Evolutionary conservation across 2,329 filamentous ascomycete genomes (phyloP).

Genomic region (Exophiala xenobiotica): DNA sequence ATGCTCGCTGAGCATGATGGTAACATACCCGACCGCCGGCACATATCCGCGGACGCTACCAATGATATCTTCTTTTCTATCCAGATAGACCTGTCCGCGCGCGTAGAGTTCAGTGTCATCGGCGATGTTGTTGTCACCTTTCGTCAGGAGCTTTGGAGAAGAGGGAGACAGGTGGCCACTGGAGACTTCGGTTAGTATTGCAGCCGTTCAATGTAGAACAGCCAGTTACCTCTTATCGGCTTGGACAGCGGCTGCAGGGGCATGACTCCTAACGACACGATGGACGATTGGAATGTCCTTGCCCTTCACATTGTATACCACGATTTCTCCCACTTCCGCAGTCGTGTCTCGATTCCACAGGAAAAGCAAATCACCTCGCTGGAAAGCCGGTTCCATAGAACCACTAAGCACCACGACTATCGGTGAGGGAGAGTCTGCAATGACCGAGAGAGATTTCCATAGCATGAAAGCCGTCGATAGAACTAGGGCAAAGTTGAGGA

Average conservation of each 20-base stretch:
- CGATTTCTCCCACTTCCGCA: conserved; percentile 69
- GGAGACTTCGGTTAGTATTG: conserved; percentile 1
- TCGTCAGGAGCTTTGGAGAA: conserved; percentile 72
- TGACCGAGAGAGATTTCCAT: conserved; percentile 83
- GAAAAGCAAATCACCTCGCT: conserved; percentile 63
- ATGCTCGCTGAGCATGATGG: conserved; percentile 90
- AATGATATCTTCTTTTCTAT: conserved; percentile 79
- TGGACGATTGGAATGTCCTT: conserved; percentile 99
- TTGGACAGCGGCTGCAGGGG: conserved; percentile 35
- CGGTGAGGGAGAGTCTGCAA: conserved; percentile 69
- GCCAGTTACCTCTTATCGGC: conserved; percentile 36
- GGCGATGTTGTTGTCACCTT: conserved; percentile 93
- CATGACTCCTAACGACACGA: conserved; percentile 73
- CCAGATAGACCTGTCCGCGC: conserved; percentile 78
- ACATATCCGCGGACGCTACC: conserved; percentile 90
- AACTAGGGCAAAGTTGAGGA: conserved; percentile 88
- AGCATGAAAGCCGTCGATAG: conserved; percentile 93
- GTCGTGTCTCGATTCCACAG: conserved; percentile 62
- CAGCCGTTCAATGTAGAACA: neutral
- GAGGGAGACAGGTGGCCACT: conserved; percentile 16
- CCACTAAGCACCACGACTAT: conserved; percentile 67
- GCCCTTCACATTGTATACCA: conserved; percentile 80
- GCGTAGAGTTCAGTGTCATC: conserved; percentile 94
- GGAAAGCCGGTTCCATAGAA: conserved; percentile 68
- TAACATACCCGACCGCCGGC: conserved; percentile 94